Evolutionary conservation across 495 filamentous ascomycete genomes (phyloP), one percentile per base, ranked within the genome.

Genomic region (Glarea lozoyensis): DNA sequence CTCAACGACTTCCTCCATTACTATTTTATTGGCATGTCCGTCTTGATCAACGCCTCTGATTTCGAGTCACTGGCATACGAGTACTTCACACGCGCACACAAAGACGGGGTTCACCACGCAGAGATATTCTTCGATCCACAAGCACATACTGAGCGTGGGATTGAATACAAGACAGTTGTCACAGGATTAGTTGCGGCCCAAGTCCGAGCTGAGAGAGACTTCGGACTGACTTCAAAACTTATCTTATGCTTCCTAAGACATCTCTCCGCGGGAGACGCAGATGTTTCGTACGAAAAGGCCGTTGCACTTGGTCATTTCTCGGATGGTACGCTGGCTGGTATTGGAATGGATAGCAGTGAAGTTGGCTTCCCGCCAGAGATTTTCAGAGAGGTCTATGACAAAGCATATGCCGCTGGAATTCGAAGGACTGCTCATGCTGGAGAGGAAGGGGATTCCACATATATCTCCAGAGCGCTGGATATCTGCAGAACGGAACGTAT

Each of bases 61-160:
- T 88, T 86, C 53, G 77, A 86, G 51, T 69, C 72, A n/a, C 65
- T 90, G 1, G 81, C 83, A 16, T 88, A 78, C 69, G 67, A 71
- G 23, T 89, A 88, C 60, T 82, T 88, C 60, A 40, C 64, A 29
- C 75, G 68, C 37, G 84, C 81, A 1, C 68, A 79, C 40, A 54
- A 62, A 0, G 76, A 84, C 49, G 76, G 76, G 38, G 81, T 87
- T 6, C 67, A 75, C 25, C 84, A 88, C 47, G 81, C 81, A 2
- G 85, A 90, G 51, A 72, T 86, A 39, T 88, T 86, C 63, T 88
- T 87, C 63, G 84, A 88, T 56, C 83, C 84, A 6, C 82, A 88
- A 50, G 81, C 81, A 3, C 84, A 90, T 56, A 66, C 70, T 11
- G 54, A 57, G n/a, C 71, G 83, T 17, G 76, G 76, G 11, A 58